Base-by-base conservation (phyloP, 2,329 filamentous ascomycete genomes). In the Talaromyces rugulosus region DNA sequence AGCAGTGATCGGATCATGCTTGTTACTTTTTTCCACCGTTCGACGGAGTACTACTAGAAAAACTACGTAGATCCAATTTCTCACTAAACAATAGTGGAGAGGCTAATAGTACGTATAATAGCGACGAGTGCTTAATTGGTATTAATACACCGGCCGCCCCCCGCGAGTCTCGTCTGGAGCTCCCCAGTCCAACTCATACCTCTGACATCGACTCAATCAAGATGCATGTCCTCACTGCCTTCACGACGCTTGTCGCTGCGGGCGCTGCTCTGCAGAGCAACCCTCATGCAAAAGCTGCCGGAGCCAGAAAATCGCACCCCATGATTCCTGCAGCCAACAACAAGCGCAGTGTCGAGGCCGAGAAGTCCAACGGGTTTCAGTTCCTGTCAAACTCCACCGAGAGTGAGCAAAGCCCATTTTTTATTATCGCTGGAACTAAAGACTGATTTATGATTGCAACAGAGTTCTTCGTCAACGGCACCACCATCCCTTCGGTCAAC, bases 351-450 rank as follows among this genome's bases (percentile, higher is more conserved):
- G 36, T 42, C 7, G 61, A 62, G 33, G 42, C 51, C 5, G 57
- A 52, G 31, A 36, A 28, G 50, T 51, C 23, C 0, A 23, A 11
- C 16, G 12, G 2, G 6, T 53, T 51, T 31, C 51, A 52, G 7
- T 62, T 31, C 16, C 23, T 62, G 42, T 56, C 40, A 18, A 56
- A 62, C 18, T 56, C 30, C 1, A 62, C 61, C 18, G 40, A 62
- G 27, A 12, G 61, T 62, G 33, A 50, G 61, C 33, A 34, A 11
- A 23, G n/a, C 14, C 18, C 12, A 14, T 30, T 44, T n/a, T 4
- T 65, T 0, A 63, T 66, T 3, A 60, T 56, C 2, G n/a, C 3
- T 23, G 51, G 68, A 75, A 33, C 36, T 3, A n/a, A 18, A 16
- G 50, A 30, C 14, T 30, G 16, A 23, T 31, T 53, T 3, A 30